A percentile compares a stretch with the other conserved stretches of the same genome.
Conservation (phyloP, 495 filamentous ascomycete species). For the Talaromyces thailandensis region DNA sequence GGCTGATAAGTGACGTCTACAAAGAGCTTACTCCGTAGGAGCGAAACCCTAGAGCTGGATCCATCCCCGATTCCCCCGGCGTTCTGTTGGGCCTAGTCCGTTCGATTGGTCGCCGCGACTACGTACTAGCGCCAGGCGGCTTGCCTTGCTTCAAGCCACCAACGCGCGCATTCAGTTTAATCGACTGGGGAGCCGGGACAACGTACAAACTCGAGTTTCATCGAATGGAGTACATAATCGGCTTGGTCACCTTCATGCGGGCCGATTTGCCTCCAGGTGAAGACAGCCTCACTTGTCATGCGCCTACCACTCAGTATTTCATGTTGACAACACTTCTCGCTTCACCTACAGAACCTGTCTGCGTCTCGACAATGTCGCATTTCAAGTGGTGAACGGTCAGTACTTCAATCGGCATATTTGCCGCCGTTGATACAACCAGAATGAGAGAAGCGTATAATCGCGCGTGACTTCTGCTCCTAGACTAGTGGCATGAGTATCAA, state of each 20-base stretch:
- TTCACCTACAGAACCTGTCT: background rate
- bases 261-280: background rate
- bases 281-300: background rate
- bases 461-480: background rate
- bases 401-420: background rate
- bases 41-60: background rate
- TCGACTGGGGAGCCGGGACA: background rate
- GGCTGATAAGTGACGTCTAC: background rate
- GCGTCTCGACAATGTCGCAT: background rate
- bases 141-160: background rate
- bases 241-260: background rate
- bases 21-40: background rate
- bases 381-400: background rate
- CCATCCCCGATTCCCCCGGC: background rate
- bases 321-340: background rate
- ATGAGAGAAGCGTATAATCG: background rate
- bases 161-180: background rate
- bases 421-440: background rate
- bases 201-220: background rate
- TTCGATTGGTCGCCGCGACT: constrained; percentile 4
- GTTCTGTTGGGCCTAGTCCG: background rate
- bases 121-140: background rate
- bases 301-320: background rate
- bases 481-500: background rate
- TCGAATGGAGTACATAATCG: background rate